Conservation (phyloP, 306 rosid genomes). For the Quercus alba region DNA sequence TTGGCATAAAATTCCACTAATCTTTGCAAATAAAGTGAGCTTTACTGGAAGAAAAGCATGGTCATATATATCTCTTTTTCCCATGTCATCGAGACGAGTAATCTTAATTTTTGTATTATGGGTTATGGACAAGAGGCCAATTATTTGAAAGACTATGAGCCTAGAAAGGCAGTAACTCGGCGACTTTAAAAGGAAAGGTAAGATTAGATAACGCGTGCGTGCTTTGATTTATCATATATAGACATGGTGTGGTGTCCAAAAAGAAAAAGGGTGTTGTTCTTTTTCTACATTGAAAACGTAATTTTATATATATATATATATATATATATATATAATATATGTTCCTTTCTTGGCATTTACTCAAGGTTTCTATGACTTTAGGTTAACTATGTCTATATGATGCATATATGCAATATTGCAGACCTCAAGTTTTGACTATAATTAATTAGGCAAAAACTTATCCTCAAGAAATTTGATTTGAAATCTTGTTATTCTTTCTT, state of each 20-base stretch:
- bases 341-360: conserved; percentile 48
- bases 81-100: too few species aligned
- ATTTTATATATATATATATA: not conserved
- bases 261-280: not conserved
- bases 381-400: conserved; percentile 3
- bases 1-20: too few species aligned
- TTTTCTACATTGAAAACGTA: conserved; percentile 10
- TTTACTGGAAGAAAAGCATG: too few species aligned
- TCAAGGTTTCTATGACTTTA: conserved; percentile 34
- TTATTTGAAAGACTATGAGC: not conserved
- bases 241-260: conserved; percentile 12
- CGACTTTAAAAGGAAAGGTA: conserved; percentile 8
- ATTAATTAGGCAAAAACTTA: too few species aligned
- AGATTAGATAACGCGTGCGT: conserved; percentile 47
- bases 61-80: too few species aligned
- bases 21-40: too few species aligned
- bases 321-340: not conserved
- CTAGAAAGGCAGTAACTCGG: not conserved
- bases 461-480: too few species aligned
- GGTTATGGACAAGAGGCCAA: not conserved
- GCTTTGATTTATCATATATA: conserved; percentile 7
- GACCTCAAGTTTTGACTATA: too few species aligned
- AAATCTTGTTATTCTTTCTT: too few species aligned
- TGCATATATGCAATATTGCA: too few species aligned
- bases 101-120: too few species aligned